Evolutionary conservation across 2,329 filamentous ascomycete genomes (phyloP), one percentile per base, ranked within the genome.

Genomic region (Lizonia empirigonia): DNA sequence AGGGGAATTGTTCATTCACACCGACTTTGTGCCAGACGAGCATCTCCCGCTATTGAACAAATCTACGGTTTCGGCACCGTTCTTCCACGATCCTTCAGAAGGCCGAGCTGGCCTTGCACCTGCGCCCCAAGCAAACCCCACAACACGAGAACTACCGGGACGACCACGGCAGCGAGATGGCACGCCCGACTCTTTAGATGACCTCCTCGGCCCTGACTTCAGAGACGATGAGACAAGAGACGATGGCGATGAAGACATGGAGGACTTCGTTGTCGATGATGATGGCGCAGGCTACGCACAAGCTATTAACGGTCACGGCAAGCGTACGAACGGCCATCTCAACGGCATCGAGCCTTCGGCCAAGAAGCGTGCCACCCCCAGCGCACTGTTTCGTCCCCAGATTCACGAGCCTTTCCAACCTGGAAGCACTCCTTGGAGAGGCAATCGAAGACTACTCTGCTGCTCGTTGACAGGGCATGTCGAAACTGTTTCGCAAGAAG

Each of bases 401-500:
- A 83, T 89, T 27, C 95, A 99, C 63, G 85, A 88, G 44, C 77
- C 93, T 2, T 96, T 99, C 71, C 95, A 99, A 71, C 90, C 93
- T 0, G 93, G 94, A 1, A 92, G 91, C 45, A 99, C 94, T 0
- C 93, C 93, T 0, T 99, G 94, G 95, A 85, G 91, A 56, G 94
- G 94, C 1, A 94, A 96, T 71, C 83, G 94, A 57, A 90, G 93
- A 68, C 96, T 99, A 69, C 82, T 99, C 1, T 96, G 91, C 67
- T 82, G 97, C 32, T 97, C 97, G 69, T 78, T 99, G 52, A 90
- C 92, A 44, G 94, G 95, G 1, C 94, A 95, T 67, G 90, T 97
- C 7, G 99, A 94, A 91, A 97, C 93, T 0, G 90, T 99, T 15
- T 90, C 96, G 62, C 94, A 99, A 73, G 92, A 97, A 67, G 89